These are phyloP conservation scores for Echria macrotheca DNA, from an alignment of 495 filamentous ascomycete species.

Conservation along the genomic window DNA sequence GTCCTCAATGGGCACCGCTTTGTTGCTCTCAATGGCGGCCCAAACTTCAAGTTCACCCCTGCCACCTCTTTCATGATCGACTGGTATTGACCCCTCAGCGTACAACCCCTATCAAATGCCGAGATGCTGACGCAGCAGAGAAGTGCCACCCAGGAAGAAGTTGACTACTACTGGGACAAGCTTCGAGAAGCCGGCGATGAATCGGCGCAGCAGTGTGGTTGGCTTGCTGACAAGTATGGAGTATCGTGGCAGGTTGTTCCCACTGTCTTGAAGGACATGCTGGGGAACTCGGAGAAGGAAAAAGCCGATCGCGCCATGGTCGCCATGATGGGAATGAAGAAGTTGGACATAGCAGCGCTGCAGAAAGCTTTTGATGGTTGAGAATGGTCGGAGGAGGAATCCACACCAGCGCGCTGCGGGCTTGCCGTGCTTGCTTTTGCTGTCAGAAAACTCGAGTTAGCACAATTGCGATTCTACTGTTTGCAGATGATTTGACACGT, in stretches of 20 bases:
- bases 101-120: neutral
- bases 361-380: slow-evolving; percentile 28
- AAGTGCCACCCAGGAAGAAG: slow-evolving; percentile 32
- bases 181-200: slow-evolving; percentile 28
- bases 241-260: slow-evolving; percentile 38
- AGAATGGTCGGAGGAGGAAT: too few species aligned
- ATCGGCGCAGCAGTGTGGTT: slow-evolving; percentile 29
- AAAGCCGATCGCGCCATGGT: slow-evolving; percentile 15
- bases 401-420: too few species aligned
- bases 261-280: slow-evolving; percentile 21
- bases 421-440: too few species aligned
- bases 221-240: slow-evolving; percentile 35
- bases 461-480: too few species aligned
- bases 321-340: slow-evolving; percentile 34
- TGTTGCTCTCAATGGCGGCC: slow-evolving; percentile 35
- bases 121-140: neutral
- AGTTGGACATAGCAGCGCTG: slow-evolving; percentile 32
- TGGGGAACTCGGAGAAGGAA: slow-evolving; percentile 17
- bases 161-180: slow-evolving; percentile 38
- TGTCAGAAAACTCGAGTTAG: too few species aligned
- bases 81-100: slow-evolving; percentile 3
- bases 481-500: too few species aligned
- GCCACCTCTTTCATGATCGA: slow-evolving; percentile 30
- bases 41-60: slow-evolving; percentile 27
- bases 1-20: slow-evolving; percentile 31